Conservation (phyloP, 1,284 basidiomycete species). For the Vanrija sp. region DNA sequence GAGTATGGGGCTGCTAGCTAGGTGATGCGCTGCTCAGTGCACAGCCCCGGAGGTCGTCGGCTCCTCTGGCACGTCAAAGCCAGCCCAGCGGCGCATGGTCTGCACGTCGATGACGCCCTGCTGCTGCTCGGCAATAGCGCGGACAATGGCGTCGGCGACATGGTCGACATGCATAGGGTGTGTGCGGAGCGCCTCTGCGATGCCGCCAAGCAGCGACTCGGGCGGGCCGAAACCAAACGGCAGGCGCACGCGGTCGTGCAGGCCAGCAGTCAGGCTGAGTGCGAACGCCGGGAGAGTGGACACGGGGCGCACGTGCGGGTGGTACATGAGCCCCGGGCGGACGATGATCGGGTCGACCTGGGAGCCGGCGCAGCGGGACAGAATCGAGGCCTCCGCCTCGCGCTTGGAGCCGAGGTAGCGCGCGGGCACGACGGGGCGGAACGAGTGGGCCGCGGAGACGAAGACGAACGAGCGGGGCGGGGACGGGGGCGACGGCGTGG, state of each 20-base stretch:
- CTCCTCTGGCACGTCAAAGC: conserved; percentile 21
- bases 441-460: conserved; percentile 91
- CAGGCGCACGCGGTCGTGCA: conserved; percentile 62
- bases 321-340: conserved; percentile 93
- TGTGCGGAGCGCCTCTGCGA: conserved; percentile 62
- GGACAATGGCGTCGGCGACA: conserved; percentile 72
- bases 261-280: conserved; percentile 68
- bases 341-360: conserved; percentile 61
- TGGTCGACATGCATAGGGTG: conserved; percentile 95
- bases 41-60: too few species aligned
- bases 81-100: conserved; percentile 60
- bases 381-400: conserved; percentile 62
- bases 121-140: conserved; percentile 47
- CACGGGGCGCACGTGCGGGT: conserved; percentile 84
- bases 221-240: conserved; percentile 53
- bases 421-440: conserved; percentile 75
- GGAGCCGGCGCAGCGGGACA: conserved; percentile 1
- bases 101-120: conserved; percentile 69
- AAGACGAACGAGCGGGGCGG: conserved; percentile 68
- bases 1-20: too few species aligned
- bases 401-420: conserved; percentile 87
- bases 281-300: conserved; percentile 81
- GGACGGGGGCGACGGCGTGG: conserved; percentile 9
- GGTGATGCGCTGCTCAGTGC: too few species aligned
- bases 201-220: conserved; percentile 37